Base-by-base conservation (phyloP, 768 basidiomycete genomes). In the Rhodotorula taiwanensis region DNA sequence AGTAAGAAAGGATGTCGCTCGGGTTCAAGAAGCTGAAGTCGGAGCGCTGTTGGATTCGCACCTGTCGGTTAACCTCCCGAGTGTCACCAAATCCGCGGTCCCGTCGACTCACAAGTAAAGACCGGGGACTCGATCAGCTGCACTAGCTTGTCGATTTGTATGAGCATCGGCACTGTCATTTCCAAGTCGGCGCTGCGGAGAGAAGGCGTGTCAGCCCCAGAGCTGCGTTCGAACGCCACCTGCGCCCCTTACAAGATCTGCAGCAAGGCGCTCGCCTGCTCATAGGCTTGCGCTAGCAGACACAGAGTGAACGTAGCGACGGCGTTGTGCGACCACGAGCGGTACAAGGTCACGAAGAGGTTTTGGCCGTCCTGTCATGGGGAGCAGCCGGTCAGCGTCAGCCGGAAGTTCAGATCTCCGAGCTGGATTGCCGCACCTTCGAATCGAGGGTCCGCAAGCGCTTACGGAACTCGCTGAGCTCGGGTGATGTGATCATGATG, bases 291-390 rank as follows among this genome's bases (percentile, higher is more conserved):
- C 9, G 95, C 95, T 30, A 99, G 80, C 33, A 99, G 80, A 75
- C 95, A 99, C 10, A 99, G 81, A 2, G 95, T 91, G 74, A 99
- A 95, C 2, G 91, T 91, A 0, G 95, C 87, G 47, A 98, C 93
- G 2, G 94, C 88, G 73, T 97, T 97, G 71, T 99, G 95, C 74
- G 92, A 98, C 95, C 95, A 99, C 25, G 92, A 98, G 25, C 90
- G 82, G 72, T 99, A 99, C 5, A 99, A 78, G 0, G 87, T 89
- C 16, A 88, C 89, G 75, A 98, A 99, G 27, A 99, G 76, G 21
- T 88, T 88, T 77, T 98, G 95, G 5, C 94, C 93, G 69, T 99
- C 95, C 88, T 94, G 86, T n/a, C 4, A n/a, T n/a, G n/a, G n/a
- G n/a, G n/a, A n/a, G n/a, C n/a, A n/a, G n/a, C n/a, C n/a, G n/a